A percentile compares a stretch with the other conserved stretches of the same genome.
phyloP scores from a whole-genome alignment of 140 eudicot genomes.

The Senecio squalidus region DNA sequence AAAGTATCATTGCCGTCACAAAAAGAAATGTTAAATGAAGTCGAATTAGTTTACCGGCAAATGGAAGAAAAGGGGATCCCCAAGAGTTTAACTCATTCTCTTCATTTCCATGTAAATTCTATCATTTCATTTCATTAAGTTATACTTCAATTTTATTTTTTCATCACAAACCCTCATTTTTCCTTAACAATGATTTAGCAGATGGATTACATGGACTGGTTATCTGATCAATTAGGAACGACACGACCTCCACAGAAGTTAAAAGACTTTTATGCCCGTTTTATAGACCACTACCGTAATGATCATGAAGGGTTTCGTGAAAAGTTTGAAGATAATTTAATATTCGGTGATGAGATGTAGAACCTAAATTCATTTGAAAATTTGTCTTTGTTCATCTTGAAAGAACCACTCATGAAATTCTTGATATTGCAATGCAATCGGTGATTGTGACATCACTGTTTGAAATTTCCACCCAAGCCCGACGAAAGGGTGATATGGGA shows the following conservation, averaged over 20 bases:
- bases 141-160: background rate
- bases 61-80: conserved; percentile 42
- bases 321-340: conserved; percentile 10
- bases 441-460: background rate
- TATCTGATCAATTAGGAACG: conserved; percentile 39
- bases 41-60: conserved; percentile 26
- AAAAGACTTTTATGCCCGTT: conserved; percentile 22
- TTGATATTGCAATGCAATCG: background rate
- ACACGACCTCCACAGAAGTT: conserved; percentile 21
- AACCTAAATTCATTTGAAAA: background rate
- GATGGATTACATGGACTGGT: conserved; percentile 58
- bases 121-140: background rate
- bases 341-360: conserved; percentile 3
- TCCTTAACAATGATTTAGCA: conserved; percentile 4
- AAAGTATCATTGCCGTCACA: conserved; percentile 46
- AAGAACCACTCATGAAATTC: background rate
- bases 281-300: conserved; percentile 13
- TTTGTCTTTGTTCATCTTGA: too few species aligned
- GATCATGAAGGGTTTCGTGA: conserved; percentile 31
- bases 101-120: conserved; percentile 14
- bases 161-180: background rate
- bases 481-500: background rate
- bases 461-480: background rate
- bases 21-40: conserved; percentile 43
- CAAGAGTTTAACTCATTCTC: conserved; percentile 44